Conservation (phyloP, 345 rosid species). For the Combretum micranthum region DNA sequence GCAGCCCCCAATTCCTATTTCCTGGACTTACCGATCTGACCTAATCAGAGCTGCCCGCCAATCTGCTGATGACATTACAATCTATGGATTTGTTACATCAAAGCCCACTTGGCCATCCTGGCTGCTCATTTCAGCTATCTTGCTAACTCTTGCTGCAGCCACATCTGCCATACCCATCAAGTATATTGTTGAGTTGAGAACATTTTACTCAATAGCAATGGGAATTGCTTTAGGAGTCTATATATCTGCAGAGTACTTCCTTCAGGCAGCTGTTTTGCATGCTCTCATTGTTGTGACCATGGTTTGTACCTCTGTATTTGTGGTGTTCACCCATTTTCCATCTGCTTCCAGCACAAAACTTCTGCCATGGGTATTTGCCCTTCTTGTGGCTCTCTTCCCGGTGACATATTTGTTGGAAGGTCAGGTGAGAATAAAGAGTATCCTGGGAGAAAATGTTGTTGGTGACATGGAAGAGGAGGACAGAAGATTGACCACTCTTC, state of each 20-base stretch:
- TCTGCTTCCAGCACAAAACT: conserved; percentile 96
- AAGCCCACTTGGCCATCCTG: conserved; percentile 99
- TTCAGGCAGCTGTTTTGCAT: conserved; percentile 87
- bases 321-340: conserved; percentile 95
- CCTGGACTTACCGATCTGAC: conserved; percentile 81
- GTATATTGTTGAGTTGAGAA: conserved; percentile 80
- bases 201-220: conserved; percentile 69
- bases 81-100: conserved; percentile 83
- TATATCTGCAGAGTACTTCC: conserved; percentile 95
- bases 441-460: conserved; percentile 39
- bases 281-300: conserved; percentile 71
- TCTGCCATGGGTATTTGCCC: conserved; percentile 95
- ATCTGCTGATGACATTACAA: conserved; percentile 92
- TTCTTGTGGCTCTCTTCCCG: conserved; percentile 90
- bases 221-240: conserved; percentile 92
- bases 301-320: conserved; percentile 84
- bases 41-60: conserved; percentile 82
- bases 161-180: conserved; percentile 88
- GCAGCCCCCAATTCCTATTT: conserved; percentile 89
- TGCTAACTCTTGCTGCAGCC: conserved; percentile 78
- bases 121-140: conserved; percentile 75
- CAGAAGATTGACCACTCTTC: conserved; percentile 59
- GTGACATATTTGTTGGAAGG: conserved; percentile 95
- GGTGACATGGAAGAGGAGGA: conserved; percentile 73
- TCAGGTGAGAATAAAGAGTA: conserved; percentile 75